Conservation (phyloP, 768 basidiomycete species). For the Kondoa malvinella region DNA sequence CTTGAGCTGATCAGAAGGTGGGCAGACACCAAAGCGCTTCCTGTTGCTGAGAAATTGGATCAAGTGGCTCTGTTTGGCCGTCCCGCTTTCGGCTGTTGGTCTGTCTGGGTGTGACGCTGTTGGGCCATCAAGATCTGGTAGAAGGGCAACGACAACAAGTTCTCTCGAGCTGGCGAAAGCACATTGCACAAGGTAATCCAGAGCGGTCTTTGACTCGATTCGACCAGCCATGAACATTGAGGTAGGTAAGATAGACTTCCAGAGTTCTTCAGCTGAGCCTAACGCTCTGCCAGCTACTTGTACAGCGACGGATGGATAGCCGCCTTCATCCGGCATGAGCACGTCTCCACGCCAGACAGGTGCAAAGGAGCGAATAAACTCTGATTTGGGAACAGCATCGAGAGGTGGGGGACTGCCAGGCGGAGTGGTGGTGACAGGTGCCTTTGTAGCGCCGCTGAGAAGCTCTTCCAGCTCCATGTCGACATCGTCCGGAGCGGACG, state of each 20-base stretch:
- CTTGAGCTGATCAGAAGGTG: slow-evolving; percentile 26
- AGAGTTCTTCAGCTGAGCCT: slow-evolving; percentile 44
- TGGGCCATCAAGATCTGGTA: slow-evolving; percentile 42
- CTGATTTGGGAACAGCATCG: not conserved
- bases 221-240: slow-evolving; percentile 65
- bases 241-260: slow-evolving; percentile 60
- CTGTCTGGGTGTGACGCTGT: slow-evolving; percentile 14
- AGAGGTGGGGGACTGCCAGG: slow-evolving; percentile 5
- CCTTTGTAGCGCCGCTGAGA: slow-evolving; percentile 36
- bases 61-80: slow-evolving; percentile 20
- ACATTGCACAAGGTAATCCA: slow-evolving; percentile 61
- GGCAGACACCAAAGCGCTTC: slow-evolving; percentile 25
- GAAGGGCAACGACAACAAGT: slow-evolving; percentile 57
- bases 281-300: slow-evolving; percentile 62
- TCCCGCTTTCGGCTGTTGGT: slow-evolving; percentile 12
- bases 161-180: slow-evolving; percentile 61
- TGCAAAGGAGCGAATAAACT: slow-evolving; percentile 12
- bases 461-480: slow-evolving; percentile 81
- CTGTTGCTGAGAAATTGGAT: slow-evolving; percentile 18
- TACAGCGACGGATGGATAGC: slow-evolving; percentile 45
- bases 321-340: slow-evolving; percentile 39
- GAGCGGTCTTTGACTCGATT: slow-evolving; percentile 56
- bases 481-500: slow-evolving; percentile 25
- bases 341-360: slow-evolving; percentile 24
- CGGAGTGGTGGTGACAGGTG: not conserved